These are phyloP conservation scores for Achlya hypogyna DNA, from an alignment of 352 stramenopile species.

Conservation along the genomic window DNA sequence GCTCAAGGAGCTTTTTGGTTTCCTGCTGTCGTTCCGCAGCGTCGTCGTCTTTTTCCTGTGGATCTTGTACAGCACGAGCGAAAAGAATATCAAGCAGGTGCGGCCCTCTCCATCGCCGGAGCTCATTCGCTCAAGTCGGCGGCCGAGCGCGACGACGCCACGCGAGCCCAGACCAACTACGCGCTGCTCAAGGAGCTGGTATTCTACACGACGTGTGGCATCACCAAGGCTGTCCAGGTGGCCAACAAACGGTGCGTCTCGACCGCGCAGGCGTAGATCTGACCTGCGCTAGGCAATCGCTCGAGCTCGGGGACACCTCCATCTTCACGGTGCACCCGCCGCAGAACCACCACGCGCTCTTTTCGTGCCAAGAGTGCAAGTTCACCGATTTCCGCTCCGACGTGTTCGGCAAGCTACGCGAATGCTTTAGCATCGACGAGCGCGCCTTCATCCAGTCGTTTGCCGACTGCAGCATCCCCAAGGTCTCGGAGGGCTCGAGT, in stretches of 20 bases:
- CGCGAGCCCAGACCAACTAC: conserved; percentile 67
- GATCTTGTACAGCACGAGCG: conserved; percentile 46
- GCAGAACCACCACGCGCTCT: conserved; percentile 21
- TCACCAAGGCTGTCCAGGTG: conserved; percentile 43
- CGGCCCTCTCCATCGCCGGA: neutral
- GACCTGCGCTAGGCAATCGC: conserved; percentile 15
- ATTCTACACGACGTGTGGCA: conserved; percentile 69
- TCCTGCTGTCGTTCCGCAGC: conserved; percentile 61
- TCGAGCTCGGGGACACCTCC: conserved; percentile 15
- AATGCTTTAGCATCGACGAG: conserved; percentile 48
- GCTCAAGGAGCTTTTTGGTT: conserved; percentile 48
- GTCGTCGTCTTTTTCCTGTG: conserved; percentile 62
- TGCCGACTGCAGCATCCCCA: conserved; percentile 53
- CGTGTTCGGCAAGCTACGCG: conserved; percentile 42
- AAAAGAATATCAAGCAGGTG: conserved; percentile 1
- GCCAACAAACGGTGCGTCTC: conserved; percentile 16
- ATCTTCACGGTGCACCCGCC: conserved; percentile 41
- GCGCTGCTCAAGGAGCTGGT: conserved; percentile 68
- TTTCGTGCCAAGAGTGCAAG: conserved; percentile 38
- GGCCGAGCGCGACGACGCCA: conserved; percentile 46
- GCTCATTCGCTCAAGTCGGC: conserved; percentile 17
- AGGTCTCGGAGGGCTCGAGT: conserved; percentile 67
- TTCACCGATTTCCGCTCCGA: conserved; percentile 54
- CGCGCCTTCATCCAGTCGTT: conserved; percentile 45
- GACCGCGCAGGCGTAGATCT: no score